Evolutionary conservation across 2,329 filamentous ascomycete genomes (phyloP).

Genomic region (Xylaria hypoxylon): DNA sequence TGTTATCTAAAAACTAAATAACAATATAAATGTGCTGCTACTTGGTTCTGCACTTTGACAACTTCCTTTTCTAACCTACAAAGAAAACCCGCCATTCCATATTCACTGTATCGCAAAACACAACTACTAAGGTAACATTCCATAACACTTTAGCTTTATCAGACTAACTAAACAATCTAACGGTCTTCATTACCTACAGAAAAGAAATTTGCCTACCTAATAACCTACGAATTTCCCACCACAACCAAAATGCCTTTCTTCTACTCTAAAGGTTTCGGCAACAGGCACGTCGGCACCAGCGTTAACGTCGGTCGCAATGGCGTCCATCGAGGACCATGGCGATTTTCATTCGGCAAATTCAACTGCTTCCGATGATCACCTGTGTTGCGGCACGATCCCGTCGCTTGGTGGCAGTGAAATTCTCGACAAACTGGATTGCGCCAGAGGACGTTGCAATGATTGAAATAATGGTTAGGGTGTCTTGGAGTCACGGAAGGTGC

Average conservation of each 20-base stretch:
- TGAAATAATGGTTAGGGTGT: background rate
- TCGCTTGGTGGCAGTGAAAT: background rate
- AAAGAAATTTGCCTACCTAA: background rate
- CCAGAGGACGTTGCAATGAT: background rate
- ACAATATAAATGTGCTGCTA: constrained; percentile 11
- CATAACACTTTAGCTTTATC: background rate
- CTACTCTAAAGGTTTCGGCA: constrained; percentile 60
- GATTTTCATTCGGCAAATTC: constrained; percentile 62
- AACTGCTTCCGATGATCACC: constrained; percentile 60
- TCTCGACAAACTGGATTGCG: background rate
- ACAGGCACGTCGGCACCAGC: constrained; percentile 63
- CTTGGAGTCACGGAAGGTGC: background rate
- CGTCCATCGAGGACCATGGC: constrained; percentile 62
- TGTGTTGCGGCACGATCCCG: background rate
- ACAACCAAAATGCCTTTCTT: constrained; percentile 59
- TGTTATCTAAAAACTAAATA: background rate
- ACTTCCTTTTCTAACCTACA: background rate
- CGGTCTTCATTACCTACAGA: background rate
- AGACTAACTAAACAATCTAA: background rate
- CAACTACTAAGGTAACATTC: background rate
- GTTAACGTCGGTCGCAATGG: constrained; percentile 60
- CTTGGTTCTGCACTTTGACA: background rate
- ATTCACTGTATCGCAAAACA: background rate
- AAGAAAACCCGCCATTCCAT: background rate
- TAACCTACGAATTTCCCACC: background rate